phyloP scores from a whole-genome alignment of 2,329 filamentous ascomycete species.

The Leptoxyphium fumago region DNA sequence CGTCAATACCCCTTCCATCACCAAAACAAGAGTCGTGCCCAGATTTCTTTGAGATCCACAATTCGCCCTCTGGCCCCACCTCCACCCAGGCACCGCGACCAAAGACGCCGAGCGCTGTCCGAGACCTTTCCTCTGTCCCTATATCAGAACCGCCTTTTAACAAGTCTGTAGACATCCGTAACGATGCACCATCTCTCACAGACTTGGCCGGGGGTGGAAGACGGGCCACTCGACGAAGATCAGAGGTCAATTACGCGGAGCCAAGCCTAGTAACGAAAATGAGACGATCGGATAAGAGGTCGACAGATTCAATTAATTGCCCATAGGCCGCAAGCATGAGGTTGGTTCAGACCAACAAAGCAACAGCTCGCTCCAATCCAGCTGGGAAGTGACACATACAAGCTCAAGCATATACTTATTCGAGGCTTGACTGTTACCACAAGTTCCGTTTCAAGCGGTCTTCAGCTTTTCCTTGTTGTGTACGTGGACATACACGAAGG shows the following conservation, averaged over 20 bases:
- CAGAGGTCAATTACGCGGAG: constrained; percentile 35
- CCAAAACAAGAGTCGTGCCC: constrained; percentile 7
- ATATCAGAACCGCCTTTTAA: constrained; percentile 29
- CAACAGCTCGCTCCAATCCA: too few species aligned
- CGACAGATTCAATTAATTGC: constrained; percentile 30
- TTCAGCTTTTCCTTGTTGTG: background rate
- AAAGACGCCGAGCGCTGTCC: background rate
- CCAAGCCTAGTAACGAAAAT: constrained; percentile 35
- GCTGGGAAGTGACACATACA: too few species aligned
- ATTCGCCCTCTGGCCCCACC: constrained; percentile 6
- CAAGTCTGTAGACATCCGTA: constrained; percentile 20
- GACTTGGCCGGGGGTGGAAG: constrained; percentile 14
- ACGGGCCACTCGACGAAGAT: constrained; percentile 29
- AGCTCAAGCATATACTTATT: too few species aligned
- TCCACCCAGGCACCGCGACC: background rate
- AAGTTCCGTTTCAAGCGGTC: background rate
- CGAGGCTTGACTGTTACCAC: too few species aligned
- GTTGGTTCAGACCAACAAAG: background rate
- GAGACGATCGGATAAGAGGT: constrained; percentile 31
- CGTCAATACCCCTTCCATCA: constrained; percentile 10
- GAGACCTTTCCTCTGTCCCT: constrained; percentile 24
- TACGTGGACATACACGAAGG: constrained; percentile 24
- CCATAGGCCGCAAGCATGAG: constrained; percentile 8
- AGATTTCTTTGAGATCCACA: constrained; percentile 8
- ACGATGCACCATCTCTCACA: constrained; percentile 12